These are phyloP conservation scores for Corylus heterophylla DNA, from an alignment of 306 rosid species.

Conservation along the genomic window DNA sequence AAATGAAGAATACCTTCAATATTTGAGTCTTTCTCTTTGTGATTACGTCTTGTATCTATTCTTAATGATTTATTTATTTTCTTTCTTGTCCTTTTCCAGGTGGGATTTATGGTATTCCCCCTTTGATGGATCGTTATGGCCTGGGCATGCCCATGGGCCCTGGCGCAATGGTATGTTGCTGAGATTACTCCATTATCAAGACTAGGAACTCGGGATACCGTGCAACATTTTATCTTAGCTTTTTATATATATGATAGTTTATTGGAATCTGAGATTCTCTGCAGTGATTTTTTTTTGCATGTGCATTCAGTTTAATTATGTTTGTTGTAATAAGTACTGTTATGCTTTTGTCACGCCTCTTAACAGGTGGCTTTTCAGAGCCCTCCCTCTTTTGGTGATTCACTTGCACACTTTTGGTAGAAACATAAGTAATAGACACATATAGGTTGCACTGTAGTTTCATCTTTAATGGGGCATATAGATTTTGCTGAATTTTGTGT, in stretches of 20 bases:
- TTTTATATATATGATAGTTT: background rate
- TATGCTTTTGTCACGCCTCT: background rate
- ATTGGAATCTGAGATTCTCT: background rate
- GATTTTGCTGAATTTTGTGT: conserved; percentile 17
- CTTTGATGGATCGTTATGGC: conserved; percentile 84
- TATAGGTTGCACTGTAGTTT: background rate
- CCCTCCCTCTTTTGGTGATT: background rate
- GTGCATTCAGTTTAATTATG: conserved; percentile 12
- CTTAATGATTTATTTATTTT: conserved; percentile 12
- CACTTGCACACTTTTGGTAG: background rate
- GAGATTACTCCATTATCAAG: conserved; percentile 11
- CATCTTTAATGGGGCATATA: background rate
- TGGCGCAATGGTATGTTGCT: conserved; percentile 72
- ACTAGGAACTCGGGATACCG: background rate
- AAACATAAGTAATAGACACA: background rate
- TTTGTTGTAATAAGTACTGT: background rate
- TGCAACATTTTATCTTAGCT: background rate
- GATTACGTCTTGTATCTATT: background rate
- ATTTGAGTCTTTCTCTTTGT: background rate
- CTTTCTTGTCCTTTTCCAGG: conserved; percentile 42
- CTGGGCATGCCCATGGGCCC: conserved; percentile 87
- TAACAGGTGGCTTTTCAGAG: background rate
- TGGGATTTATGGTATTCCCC: conserved; percentile 90
- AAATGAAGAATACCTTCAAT: conserved; percentile 1
- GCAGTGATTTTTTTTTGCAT: background rate